phyloP scores from a whole-genome alignment of 2,329 filamentous ascomycete genomes.

The Fusarium domesticum region DNA sequence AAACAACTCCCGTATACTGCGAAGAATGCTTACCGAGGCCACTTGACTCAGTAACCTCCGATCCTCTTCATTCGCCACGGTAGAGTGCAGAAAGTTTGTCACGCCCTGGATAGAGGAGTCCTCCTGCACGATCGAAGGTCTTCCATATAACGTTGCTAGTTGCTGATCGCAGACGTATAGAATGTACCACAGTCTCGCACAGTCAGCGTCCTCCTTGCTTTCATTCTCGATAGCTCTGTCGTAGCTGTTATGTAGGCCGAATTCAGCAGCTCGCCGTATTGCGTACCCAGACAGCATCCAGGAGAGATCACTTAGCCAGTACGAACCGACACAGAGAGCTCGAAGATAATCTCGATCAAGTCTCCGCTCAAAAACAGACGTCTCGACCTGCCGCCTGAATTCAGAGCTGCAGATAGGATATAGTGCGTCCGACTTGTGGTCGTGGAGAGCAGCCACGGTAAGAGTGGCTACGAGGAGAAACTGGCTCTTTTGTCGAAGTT shows the following conservation, averaged over 20 bases:
- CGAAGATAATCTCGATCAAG: slow-evolving; percentile 50
- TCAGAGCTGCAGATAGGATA: slow-evolving; percentile 52
- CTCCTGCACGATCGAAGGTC: slow-evolving; percentile 55
- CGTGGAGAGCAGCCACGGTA: slow-evolving; percentile 56
- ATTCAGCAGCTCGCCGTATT: slow-evolving; percentile 45
- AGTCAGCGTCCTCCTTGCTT: slow-evolving; percentile 40
- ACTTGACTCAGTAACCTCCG: slow-evolving; percentile 56
- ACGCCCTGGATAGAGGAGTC: slow-evolving; percentile 54
- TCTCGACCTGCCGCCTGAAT: slow-evolving; percentile 52
- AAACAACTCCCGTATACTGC: slow-evolving; percentile 52
- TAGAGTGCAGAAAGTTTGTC: slow-evolving; percentile 49
- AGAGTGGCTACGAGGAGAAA: slow-evolving; percentile 54
- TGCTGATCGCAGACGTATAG: slow-evolving; percentile 60
- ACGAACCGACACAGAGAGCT: slow-evolving; percentile 57
- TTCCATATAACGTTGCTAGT: slow-evolving; percentile 58
- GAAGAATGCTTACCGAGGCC: slow-evolving; percentile 53
- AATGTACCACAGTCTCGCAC: slow-evolving; percentile 57
- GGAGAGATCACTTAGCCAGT: slow-evolving; percentile 59
- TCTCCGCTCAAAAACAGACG: slow-evolving; percentile 34
- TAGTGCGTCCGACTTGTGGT: slow-evolving; percentile 48
- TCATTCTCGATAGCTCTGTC: slow-evolving; percentile 36
- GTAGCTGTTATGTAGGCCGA: slow-evolving; percentile 41
- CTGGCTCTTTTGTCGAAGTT: slow-evolving; percentile 52
- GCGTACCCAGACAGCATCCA: slow-evolving; percentile 58
- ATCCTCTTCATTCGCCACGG: slow-evolving; percentile 50